Evolutionary conservation across 1,284 basidiomycete genomes (phyloP).

Genomic region (Xerocomus nothofagi): DNA sequence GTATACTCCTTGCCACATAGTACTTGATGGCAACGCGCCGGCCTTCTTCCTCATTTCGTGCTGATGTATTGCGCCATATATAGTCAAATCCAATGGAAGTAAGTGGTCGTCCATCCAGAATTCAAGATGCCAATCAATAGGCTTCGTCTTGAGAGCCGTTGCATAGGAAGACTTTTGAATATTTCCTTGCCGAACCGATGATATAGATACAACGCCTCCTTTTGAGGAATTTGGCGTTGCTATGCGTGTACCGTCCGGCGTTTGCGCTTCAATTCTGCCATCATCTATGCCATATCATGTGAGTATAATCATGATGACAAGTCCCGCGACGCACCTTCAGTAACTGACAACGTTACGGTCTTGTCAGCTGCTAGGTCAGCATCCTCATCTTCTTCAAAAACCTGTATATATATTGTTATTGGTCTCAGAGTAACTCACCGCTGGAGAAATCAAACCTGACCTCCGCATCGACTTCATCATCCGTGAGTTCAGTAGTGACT

Average conservation of each 20-base stretch:
- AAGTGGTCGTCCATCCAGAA: conserved; percentile 89
- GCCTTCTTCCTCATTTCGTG: conserved; percentile 76
- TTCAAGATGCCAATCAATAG: conserved; percentile 94
- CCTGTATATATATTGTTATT: conserved; percentile 40
- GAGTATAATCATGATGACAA: conserved; percentile 6
- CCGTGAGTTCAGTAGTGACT: conserved; percentile 67
- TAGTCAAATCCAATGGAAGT: conserved; percentile 84
- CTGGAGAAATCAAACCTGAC: conserved; percentile 24
- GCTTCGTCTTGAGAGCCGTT: conserved; percentile 88
- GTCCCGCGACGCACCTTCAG: conserved; percentile 56
- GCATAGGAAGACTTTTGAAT: conserved; percentile 80
- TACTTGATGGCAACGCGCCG: conserved; percentile 58
- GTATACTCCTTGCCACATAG: conserved; percentile 89
- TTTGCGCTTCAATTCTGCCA: conserved; percentile 90
- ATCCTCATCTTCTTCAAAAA: conserved; percentile 74
- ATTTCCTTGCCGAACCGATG: conserved; percentile 42
- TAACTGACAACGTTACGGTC: conserved; percentile 83
- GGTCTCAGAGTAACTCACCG: conserved; percentile 2
- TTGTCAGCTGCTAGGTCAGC: conserved; percentile 73
- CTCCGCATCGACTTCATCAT: conserved; percentile 82
- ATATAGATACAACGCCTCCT: conserved; percentile 37
- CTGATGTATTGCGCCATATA: conserved; percentile 94
- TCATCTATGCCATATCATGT: conserved; percentile 58
- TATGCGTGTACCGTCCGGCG: conserved; percentile 92
- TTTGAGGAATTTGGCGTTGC: conserved; percentile 74